phyloP scores from a whole-genome alignment of 1,284 basidiomycete genomes.

The Fomitopsis palustris region DNA sequence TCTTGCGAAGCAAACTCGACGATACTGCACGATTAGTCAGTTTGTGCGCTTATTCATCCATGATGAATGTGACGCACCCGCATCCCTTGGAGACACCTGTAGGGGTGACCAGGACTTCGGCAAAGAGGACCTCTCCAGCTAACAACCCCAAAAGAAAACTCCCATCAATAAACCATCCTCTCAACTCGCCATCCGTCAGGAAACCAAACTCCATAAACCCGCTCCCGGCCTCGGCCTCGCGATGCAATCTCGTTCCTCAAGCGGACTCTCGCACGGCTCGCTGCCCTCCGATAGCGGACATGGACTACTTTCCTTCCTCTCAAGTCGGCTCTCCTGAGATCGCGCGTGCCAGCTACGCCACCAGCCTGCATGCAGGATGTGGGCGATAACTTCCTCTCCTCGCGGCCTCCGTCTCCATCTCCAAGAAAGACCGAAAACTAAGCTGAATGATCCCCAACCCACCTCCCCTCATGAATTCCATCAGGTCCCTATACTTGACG shows the following conservation, averaged over 20 bases:
- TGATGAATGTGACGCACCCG: constrained; percentile 65
- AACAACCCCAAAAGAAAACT: constrained; percentile 75
- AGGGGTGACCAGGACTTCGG: constrained; percentile 96
- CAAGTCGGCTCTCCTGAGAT: constrained; percentile 2
- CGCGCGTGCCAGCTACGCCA: constrained; percentile 4
- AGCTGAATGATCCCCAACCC: constrained; percentile 76
- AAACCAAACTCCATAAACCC: constrained; percentile 36
- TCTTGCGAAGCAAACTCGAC: constrained; percentile 87
- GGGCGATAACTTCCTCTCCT: background rate
- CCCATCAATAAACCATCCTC: constrained; percentile 79
- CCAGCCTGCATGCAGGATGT: constrained; percentile 6
- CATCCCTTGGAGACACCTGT: constrained; percentile 97
- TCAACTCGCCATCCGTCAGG: constrained; percentile 67
- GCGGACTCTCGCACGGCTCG: constrained; percentile 6
- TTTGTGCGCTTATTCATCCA: background rate
- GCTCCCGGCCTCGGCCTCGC: constrained; percentile 1
- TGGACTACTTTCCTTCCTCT: background rate
- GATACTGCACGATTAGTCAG: constrained; percentile 54
- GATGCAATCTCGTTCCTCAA: constrained; percentile 9
- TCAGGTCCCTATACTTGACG: constrained; percentile 95
- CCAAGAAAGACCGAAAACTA: constrained; percentile 32
- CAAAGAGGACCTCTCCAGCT: constrained; percentile 98
- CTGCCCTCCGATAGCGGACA: background rate
- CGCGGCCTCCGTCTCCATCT: background rate
- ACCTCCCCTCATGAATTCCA: constrained; percentile 99